These are phyloP conservation scores for Dimocarpus longan DNA, from an alignment of 345 rosid genomes.

Conservation along the genomic window DNA sequence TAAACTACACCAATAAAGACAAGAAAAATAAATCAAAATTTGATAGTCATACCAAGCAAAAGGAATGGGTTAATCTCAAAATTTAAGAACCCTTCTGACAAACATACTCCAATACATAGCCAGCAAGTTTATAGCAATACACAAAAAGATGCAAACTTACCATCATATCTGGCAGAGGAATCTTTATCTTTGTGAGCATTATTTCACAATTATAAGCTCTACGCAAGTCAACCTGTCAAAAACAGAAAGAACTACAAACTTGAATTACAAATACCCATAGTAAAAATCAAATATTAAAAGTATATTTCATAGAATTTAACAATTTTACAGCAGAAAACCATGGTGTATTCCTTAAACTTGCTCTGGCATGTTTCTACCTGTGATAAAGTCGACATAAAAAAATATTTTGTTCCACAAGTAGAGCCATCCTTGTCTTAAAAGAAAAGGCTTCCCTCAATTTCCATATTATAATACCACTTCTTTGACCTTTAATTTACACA, in stretches of 20 bases:
- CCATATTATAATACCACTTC: background rate
- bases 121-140: background rate
- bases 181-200: slow-evolving; percentile 93
- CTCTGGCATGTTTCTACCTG: background rate
- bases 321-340: background rate
- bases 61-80: background rate
- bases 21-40: background rate
- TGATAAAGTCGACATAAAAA: background rate
- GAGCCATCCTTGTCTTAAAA: background rate
- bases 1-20: background rate
- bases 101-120: background rate
- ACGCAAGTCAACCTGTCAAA: slow-evolving; percentile 85
- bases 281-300: slow-evolving; percentile 5
- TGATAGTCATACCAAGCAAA: background rate
- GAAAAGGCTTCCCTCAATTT: background rate
- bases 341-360: background rate
- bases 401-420: background rate
- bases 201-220: slow-evolving; percentile 98
- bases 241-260: slow-evolving; percentile 25
- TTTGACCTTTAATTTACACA: background rate
- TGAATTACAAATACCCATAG: background rate
- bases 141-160: slow-evolving; percentile 58
- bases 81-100: slow-evolving; percentile 6
- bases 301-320: background rate
- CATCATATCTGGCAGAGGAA: slow-evolving; percentile 92